Evolutionary conservation across 305 asterid genomes (phyloP), one percentile per base, ranked within the genome.

Genomic region (Fraxinus xanthoxyloides): DNA sequence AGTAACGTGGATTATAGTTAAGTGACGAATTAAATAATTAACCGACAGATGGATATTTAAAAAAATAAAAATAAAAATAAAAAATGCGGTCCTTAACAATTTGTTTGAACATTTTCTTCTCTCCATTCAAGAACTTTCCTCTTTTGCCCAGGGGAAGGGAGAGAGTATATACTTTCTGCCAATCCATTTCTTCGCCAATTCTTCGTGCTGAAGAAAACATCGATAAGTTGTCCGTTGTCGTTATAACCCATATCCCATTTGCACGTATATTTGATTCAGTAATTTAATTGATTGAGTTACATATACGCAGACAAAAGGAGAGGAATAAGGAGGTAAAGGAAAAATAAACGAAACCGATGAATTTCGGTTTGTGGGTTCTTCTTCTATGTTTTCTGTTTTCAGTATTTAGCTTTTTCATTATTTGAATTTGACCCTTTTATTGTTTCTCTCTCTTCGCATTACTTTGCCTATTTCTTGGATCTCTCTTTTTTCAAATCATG

Each of bases 331-430:
- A 59, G 88, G 85, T 79, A 79, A 84, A 81, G 73, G 32, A 69
- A 35, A 54, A 54, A 80, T 48, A 63, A 59, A 79, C 65, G 34
- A 70, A 76, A 48, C 83, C 88, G 91, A 83, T 87, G 88, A 85
- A 77, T 90, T 88, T 88, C 91, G 93, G 90, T 87, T 87, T 40
- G 90, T 87, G 30, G 26, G 79, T 13, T 84, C 79, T 56, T 75
- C 83, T 87, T 80, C 82, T 43, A 2, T 35, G 72, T 31, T 67
- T 36, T 13, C 61, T 72, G 24, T 77, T 61, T 36, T 72, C 28
- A 34, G 65, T 74, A 59, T 77, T 81, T 79, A 54, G 43, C 75
- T 17, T 31, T 70, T 70, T 70, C 40, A 6, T 70, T 17, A 77
- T 83, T 46, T 76, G 85, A 82, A 74, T 85, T 38, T 76, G 82